Evolutionary conservation across 2,329 filamentous ascomycete species (phyloP), one percentile per base, ranked within the genome.

Genomic region (Pseudogymnoascus sp.): DNA sequence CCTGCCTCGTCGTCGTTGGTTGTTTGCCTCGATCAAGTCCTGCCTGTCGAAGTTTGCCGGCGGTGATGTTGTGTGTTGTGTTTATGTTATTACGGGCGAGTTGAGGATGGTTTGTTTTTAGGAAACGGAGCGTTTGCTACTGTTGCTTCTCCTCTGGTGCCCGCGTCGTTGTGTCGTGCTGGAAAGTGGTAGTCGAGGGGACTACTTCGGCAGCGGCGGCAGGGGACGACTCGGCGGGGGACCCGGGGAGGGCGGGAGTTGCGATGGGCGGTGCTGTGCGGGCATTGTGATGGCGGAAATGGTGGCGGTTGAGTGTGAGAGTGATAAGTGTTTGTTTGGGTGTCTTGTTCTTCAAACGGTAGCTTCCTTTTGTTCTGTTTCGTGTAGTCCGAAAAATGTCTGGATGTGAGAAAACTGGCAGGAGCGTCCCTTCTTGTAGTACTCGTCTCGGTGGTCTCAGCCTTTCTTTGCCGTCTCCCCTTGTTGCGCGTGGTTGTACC

Each of bases 201-300:
- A 70, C 71, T 81, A 79, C 78, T 85, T 86, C 73, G 85, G 85
- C 66, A 87, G 81, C 75, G 84, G 82, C 74, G 85, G 85, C 62
- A 87, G 82, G 76, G 85, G 85, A 63, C 85, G 79, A 76, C 81
- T 84, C 67, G 85, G 85, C 71, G 85, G 85, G 65, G 85, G 85
- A 70, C 85, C 85, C 62, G 85, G 84, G 82, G 84, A 87, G 69
- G 85, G 85, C 77, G 85, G 85, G 68, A 87, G 82, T 72, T 86
- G 83, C 69, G 84, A 85, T 66, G 85, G 84, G 33, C 70, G 70
- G 73, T 84, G 82, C 75, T 85, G 82, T 67, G 81, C 77, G 75
- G 82, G 81, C 80, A 84, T 83, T 65, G 74, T 77, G 75, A 65
- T 62, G 63, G 47, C 21, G 47, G 24, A 16, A 44, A 26, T 40